Evolutionary conservation across 2,329 filamentous ascomycete genomes (phyloP).

Genomic region (Apiospora phragmitis): DNA sequence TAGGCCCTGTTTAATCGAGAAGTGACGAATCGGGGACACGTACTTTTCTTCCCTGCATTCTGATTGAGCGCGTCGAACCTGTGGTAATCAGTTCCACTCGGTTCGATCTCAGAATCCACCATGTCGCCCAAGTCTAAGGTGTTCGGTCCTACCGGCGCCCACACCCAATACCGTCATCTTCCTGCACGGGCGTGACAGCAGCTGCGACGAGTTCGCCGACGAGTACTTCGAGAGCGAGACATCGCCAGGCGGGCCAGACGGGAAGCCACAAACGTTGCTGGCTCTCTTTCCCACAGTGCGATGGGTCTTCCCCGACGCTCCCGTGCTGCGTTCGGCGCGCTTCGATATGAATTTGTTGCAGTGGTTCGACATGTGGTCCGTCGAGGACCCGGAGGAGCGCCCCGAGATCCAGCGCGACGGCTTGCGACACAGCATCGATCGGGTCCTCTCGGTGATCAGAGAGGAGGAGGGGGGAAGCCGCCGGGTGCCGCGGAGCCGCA

Average conservation of each 20-base stretch:
- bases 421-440: slow-evolving; percentile 23
- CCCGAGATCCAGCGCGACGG: slow-evolving; percentile 24
- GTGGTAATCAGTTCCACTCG: background rate
- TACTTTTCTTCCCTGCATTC: background rate
- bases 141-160: slow-evolving; percentile 16
- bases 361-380: slow-evolving; percentile 48
- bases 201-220: slow-evolving; percentile 36
- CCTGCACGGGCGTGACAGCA: slow-evolving; percentile 45
- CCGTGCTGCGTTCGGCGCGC: slow-evolving; percentile 18
- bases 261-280: slow-evolving; percentile 17
- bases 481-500: slow-evolving; percentile 20
- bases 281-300: slow-evolving; percentile 25
- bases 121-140: background rate
- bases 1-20: background rate
- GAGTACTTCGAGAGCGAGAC: slow-evolving; percentile 42
- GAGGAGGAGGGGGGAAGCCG: slow-evolving; percentile 20
- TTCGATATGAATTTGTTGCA: slow-evolving; percentile 25
- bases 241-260: slow-evolving; percentile 21
- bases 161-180: slow-evolving; percentile 49
- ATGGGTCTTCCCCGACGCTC: slow-evolving; percentile 32
- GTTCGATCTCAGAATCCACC: background rate
- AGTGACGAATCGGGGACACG: background rate
- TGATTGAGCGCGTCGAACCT: background rate
- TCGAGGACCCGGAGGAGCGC: slow-evolving; percentile 45
- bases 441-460: slow-evolving; percentile 20